These are phyloP conservation scores for Aspergillus viridinutans DNA, from an alignment of 2,329 filamentous ascomycete genomes.

Conservation along the genomic window DNA sequence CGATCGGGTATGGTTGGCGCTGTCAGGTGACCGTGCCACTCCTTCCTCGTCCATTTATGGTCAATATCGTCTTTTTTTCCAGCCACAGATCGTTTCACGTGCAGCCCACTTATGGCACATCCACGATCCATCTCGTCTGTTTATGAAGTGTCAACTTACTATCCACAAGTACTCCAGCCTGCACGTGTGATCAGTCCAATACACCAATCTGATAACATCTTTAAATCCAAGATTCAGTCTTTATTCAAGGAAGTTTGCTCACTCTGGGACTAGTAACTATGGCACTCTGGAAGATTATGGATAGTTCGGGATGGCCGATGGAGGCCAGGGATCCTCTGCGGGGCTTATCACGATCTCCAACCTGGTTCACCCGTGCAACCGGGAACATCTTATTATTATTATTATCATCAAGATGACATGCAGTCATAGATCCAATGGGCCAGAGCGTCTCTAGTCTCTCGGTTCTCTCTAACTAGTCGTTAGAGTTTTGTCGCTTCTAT, in stretches of 20 bases:
- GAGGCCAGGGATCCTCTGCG: not conserved
- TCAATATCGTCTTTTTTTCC: slow-evolving; percentile 17
- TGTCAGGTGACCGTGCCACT: slow-evolving; percentile 22
- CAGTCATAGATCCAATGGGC: not conserved
- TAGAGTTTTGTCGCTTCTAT: not conserved
- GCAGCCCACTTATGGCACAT: not conserved
- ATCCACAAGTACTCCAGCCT: not conserved
- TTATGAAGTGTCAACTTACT: not conserved
- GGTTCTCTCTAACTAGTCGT: not conserved
- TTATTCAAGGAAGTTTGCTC: not conserved
- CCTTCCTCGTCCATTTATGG: slow-evolving; percentile 10
- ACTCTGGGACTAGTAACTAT: not conserved
- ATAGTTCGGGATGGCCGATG: not conserved
- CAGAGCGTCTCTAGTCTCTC: not conserved
- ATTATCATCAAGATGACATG: not conserved
- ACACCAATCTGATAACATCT: not conserved
- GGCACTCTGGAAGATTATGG: not conserved
- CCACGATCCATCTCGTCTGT: not conserved
- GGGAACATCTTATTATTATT: not conserved
- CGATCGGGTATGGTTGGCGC: slow-evolving; percentile 27
- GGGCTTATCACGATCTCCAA: not conserved
- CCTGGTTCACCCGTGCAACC: not conserved
- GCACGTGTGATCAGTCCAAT: not conserved
- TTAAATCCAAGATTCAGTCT: not conserved
- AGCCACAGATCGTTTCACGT: slow-evolving; percentile 9